phyloP scores from a whole-genome alignment of 1,139 yeast species.

The Ashbya aceris region DNA sequence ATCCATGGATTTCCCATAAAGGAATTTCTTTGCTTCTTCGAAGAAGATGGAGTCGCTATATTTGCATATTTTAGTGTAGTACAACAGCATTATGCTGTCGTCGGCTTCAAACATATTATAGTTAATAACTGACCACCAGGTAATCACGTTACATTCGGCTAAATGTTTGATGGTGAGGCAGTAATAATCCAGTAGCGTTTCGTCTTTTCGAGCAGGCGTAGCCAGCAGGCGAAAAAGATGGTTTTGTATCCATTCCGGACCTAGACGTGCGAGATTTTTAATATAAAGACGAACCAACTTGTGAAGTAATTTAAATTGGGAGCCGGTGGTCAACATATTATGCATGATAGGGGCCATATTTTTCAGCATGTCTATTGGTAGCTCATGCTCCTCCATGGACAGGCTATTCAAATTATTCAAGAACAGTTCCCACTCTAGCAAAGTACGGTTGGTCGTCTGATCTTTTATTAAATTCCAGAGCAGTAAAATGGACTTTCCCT shows the following conservation, averaged over 20 bases:
- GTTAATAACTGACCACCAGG: constrained; percentile 27
- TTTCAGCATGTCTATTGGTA: constrained; percentile 9
- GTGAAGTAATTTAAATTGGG: constrained; percentile 7
- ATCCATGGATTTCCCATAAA: constrained; percentile 15
- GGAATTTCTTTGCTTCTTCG: constrained; percentile 14
- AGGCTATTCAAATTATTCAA: constrained; percentile 3
- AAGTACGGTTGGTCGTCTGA: background rate
- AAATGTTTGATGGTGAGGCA: constrained; percentile 20
- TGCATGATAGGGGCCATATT: constrained; percentile 8
- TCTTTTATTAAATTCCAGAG: constrained; percentile 5
- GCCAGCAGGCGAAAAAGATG: constrained; percentile 19
- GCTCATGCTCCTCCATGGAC: constrained; percentile 2
- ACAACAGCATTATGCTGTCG: constrained; percentile 11
- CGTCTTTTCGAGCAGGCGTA: constrained; percentile 10
- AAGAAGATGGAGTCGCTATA: constrained; percentile 22
- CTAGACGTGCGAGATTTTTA: constrained; percentile 12
- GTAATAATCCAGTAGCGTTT: constrained; percentile 18
- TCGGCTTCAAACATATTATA: constrained; percentile 18
- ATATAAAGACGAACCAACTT: constrained; percentile 9
- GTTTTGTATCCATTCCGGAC: constrained; percentile 20
- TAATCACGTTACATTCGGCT: constrained; percentile 13
- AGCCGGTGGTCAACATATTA: constrained; percentile 7
- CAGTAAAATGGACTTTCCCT: constrained; percentile 8
- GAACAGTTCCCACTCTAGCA: constrained; percentile 8
- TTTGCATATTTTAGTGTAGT: constrained; percentile 14